Evolutionary conservation across 805 yeast genomes (phyloP).

Genomic region (Saccharomycopsis sp.): DNA sequence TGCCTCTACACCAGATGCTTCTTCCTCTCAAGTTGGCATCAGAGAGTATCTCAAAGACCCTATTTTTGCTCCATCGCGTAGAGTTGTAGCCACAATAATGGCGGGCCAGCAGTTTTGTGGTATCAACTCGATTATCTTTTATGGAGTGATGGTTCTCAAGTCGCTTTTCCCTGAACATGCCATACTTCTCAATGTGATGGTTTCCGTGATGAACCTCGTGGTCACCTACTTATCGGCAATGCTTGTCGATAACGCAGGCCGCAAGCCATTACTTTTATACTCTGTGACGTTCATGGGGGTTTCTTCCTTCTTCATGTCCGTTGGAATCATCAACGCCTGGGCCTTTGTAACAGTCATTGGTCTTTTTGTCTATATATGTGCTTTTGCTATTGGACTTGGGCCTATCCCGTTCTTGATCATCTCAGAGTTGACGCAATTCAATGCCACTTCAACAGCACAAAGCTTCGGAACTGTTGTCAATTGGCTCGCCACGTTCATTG

Average conservation of each 20-base stretch:
- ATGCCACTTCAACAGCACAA: conserved; percentile 82
- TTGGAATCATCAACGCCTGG: conserved; percentile 49
- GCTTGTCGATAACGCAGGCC: conserved; percentile 67
- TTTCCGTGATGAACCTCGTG: conserved; percentile 67
- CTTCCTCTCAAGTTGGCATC: not conserved
- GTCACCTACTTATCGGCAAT: conserved; percentile 72
- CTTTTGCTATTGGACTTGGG: conserved; percentile 89
- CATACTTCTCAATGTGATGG: conserved; percentile 62
- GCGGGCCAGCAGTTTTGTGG: conserved; percentile 90
- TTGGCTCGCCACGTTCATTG: conserved; percentile 82
- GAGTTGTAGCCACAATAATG: conserved; percentile 65
- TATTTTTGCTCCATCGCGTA: conserved; percentile 43
- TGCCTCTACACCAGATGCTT: not conserved
- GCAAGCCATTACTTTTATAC: conserved; percentile 60
- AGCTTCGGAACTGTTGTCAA: conserved; percentile 87
- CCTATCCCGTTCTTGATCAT: conserved; percentile 91
- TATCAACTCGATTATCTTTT: conserved; percentile 85
- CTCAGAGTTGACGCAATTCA: conserved; percentile 78
- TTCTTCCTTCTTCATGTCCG: conserved; percentile 54
- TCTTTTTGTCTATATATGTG: conserved; percentile 66
- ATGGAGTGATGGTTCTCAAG: conserved; percentile 83
- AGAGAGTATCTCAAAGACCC: conserved; percentile 43
- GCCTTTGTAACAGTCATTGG: conserved; percentile 51
- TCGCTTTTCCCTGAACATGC: conserved; percentile 66
- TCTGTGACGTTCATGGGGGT: conserved; percentile 67